Base-by-base conservation (phyloP, 2,329 filamentous ascomycete genomes). In the Aspergillus ochraceus region DNA sequence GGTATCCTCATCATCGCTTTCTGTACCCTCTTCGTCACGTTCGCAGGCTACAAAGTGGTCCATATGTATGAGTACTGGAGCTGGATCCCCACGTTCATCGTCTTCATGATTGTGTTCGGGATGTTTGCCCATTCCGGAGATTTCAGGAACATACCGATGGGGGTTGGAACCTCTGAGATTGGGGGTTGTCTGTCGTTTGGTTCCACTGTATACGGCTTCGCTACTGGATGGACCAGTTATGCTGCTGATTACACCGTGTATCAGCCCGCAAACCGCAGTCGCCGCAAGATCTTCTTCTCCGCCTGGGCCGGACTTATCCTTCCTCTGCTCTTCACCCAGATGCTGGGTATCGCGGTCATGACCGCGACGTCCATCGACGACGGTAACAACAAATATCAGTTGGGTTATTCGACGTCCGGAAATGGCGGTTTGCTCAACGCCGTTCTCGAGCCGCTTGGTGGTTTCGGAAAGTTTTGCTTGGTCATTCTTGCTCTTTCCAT, bases 241-340 rank as follows among this genome's bases (percentile, higher is more conserved):
- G 89, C 90, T 0, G 88, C 89, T 9, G 90, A 94, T 70, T 94
- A 92, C 74, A 91, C 89, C 22, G 89, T 91, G 54, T 93, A 93
- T 75, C 90, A 92, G 68, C 89, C 90, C 0, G 78, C 81, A 2
- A 80, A 76, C 24, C 86, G 86, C 46, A 83, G 84, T 30, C 82
- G 85, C 22, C 73, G 72, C 47, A 86, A 86, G 61, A 81, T 92
- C 61, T 94, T 93, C 75, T 67, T 84, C 60, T 87, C 86, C 71
- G 90, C 90, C 30, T 90, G 87, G 73, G 71, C 79, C 24, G 91
- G 91, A 10, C 80, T 95, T 14, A 84, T 90, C 63, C 76, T 90
- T 63, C 87, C 90, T 1, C 83, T 94, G 1, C 79, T 90, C 61
- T 92, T 94, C 77, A 89, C 86, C 2, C 83, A 92, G 75, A 85